These are phyloP conservation scores for Russula sp. DNA, from an alignment of 768 basidiomycete genomes.

Conservation along the genomic window DNA sequence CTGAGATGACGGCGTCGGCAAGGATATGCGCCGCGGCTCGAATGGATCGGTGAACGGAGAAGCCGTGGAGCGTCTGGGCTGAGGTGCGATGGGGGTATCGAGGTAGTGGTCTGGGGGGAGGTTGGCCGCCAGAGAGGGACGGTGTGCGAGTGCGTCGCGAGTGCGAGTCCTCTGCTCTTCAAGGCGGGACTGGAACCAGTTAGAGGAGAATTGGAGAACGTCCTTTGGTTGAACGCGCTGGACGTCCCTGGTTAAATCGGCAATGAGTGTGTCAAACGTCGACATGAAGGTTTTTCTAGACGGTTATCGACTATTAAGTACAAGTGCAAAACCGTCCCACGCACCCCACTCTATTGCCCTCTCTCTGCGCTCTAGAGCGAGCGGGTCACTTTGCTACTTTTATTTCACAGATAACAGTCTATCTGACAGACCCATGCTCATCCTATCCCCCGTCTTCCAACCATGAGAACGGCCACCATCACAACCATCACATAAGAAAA, in stretches of 20 bases:
- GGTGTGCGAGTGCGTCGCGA: constrained; percentile 60
- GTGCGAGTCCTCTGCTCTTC: constrained; percentile 79
- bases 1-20: constrained; percentile 50
- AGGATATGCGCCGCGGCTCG: constrained; percentile 52
- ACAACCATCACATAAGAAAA: background rate
- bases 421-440: background rate
- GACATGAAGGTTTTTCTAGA: constrained; percentile 45
- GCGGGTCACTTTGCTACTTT: background rate
- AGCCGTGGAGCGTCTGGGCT: constrained; percentile 42
- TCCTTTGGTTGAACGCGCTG: constrained; percentile 86
- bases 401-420: background rate
- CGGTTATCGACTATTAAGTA: background rate
- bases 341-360: background rate
- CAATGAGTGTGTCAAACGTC: constrained; percentile 78
- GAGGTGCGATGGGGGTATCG: constrained; percentile 45
- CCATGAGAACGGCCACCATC: background rate
- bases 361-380: background rate
- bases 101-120: constrained; percentile 58
- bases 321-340: constrained; percentile 3
- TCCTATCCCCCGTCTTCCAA: background rate
- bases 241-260: constrained; percentile 82
- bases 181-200: constrained; percentile 89
- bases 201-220: constrained; percentile 87
- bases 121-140: constrained; percentile 49
- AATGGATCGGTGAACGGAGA: constrained; percentile 57